Evolutionary conservation across 2,329 filamentous ascomycete genomes (phyloP), one percentile per base, ranked within the genome.

Genomic region (Xylaria arbuscula): DNA sequence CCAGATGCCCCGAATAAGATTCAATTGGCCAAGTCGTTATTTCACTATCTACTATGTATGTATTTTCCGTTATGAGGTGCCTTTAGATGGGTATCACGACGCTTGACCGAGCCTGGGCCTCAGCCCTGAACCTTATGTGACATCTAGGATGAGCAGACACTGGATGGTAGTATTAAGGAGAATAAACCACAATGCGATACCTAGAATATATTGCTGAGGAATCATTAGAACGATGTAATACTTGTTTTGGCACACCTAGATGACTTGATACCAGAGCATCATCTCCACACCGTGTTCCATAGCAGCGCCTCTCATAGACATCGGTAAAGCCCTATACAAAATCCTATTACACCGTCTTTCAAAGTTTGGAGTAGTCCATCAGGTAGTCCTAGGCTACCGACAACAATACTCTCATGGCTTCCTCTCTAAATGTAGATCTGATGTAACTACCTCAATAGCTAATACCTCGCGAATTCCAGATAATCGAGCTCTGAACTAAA

Each of bases 401-500:
- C 54, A 4, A 42, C 54, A 32, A 15, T 9, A n/a, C 19, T n/a
- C 22, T 19, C 19, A 17, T 53, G 13, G 38, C 32, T 40, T 63
- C 47, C 24, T 9, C 19, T 38, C 34, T 24, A 50, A 32, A 32
- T n/a, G 28, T 63, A 48, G 5, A 54, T 38, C 42, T 48, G 19
- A 62, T 24, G 32, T 22, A 38, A 9, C n/a, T 55, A 11, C n/a
- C 32, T 38, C 3, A 5, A 28, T 47, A 3, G 19, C 45, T 22
- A 15, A 28, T 40, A 38, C 34, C 17, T 55, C 13, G 9, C 24
- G 3, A 47, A 32, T 17, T 17, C 32, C 50, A 62, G 1, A 55
- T 24, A 48, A 2, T 28, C 5, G 15, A 45, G 15, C n/a, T 45
- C 32, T 40, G n/a, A 22, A 42, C 60, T 67, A 64, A 64, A 64